Evolutionary conservation across 1,284 basidiomycete genomes (phyloP), one percentile per base, ranked within the genome.

Genomic region (Amanita bisporigera): DNA sequence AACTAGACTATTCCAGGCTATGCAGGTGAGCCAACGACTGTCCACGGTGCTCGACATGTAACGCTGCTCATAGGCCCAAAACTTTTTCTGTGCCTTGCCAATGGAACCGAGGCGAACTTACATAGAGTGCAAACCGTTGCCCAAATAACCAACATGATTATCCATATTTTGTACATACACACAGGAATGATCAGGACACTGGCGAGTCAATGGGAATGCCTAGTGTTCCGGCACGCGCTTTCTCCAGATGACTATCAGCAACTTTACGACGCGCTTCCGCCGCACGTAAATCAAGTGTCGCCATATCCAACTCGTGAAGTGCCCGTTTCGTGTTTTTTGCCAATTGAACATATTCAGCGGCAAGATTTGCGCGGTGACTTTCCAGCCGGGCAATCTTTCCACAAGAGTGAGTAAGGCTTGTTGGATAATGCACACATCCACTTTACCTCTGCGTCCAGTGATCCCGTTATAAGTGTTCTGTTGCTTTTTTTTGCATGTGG

Each of bases 61-160:
- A 41, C 38, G 58, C 15, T 38, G 17, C 57, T 21, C 19, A 38
- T 66, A 90, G 88, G 83, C 84, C 11, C 79, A 84, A 72, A 90
- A 88, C 21, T 93, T 93, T 81, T 94, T 88, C 81, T 94, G 90
- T 76, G 86, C 88, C 4, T 77, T 93, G 41, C 91, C 91, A 11
- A 89, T 89, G 74, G 89, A 94, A 74, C 92, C 91, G 11, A 79
- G 83, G 63, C 84, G 84, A 77, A 92, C 91, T 43, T 82, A 94
- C 73, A 92, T 94, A 83, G 87, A 92, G 76, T 94, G 92, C 79
- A 89, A 82, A 74, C 87, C 85, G 26, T 81, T 93, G 70, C 87
- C 87, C 61, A 85, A 86, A 77, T 80, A 78, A 74, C 38, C 15
- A 64, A 31, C 12, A 38, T 21, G 31, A 29, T 29, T 10, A 21